Evolutionary conservation across 2,329 filamentous ascomycete species (phyloP).

Genomic region (Scorias spongiosa): DNA sequence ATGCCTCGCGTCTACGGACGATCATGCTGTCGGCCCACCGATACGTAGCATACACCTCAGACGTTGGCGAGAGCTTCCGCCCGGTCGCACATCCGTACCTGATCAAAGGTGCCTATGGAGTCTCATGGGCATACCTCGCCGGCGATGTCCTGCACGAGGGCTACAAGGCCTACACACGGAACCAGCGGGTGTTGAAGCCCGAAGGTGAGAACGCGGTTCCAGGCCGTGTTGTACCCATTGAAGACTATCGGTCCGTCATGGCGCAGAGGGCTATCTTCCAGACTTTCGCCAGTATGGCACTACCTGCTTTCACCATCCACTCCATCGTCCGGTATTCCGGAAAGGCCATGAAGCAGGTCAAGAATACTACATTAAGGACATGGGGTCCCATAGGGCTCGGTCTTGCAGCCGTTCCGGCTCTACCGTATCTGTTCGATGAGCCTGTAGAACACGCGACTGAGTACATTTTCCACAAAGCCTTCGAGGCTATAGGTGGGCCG

Average conservation of each 20-base stretch:
- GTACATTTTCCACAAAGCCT: conserved; percentile 73
- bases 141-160: conserved; percentile 88
- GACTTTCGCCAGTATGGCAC: conserved; percentile 76
- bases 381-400: conserved; percentile 79
- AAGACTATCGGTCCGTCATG: conserved; percentile 87
- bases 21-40: conserved; percentile 82
- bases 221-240: conserved; percentile 50
- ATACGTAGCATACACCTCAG: conserved; percentile 89
- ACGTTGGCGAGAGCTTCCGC: conserved; percentile 91
- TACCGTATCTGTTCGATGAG: conserved; percentile 76
- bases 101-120: conserved; percentile 68
- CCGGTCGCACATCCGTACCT: conserved; percentile 77
- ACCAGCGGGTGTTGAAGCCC: conserved; percentile 61
- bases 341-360: conserved; percentile 64
- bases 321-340: conserved; percentile 84
- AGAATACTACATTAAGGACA: conserved; percentile 60
- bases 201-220: conserved; percentile 30
- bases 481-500: conserved; percentile 55
- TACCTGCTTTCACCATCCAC: conserved; percentile 89
- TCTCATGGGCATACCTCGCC: conserved; percentile 84
- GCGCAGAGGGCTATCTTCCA: conserved; percentile 84
- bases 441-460: conserved; percentile 87
- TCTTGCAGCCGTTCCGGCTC: conserved; percentile 54
- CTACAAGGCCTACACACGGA: conserved; percentile 84
- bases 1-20: conserved; percentile 50